Evolutionary conservation across 2,329 filamentous ascomycete species (phyloP).

Genomic region (Pseudofabraea citricarpa): DNA sequence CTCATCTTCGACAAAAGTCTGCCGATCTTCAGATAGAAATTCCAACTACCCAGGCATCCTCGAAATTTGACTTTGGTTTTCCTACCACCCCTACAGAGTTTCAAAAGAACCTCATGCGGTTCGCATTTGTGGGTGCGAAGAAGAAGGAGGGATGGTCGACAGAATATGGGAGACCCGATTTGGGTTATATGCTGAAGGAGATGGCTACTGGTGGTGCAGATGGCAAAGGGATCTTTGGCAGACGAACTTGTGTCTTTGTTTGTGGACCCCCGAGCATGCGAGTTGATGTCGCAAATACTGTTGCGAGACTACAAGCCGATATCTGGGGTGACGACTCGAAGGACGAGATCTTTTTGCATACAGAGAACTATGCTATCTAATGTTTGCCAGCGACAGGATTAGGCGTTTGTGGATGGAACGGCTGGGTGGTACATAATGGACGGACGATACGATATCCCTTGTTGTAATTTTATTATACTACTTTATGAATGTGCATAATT

Average conservation of each 20-base stretch:
- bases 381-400: background rate
- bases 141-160: conserved; percentile 81
- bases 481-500: too few relatives aligned
- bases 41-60: conserved; percentile 8
- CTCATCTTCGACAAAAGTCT: conserved; percentile 15
- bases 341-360: conserved; percentile 91
- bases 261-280: conserved; percentile 87
- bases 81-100: conserved; percentile 80
- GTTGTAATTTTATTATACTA: background rate
- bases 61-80: conserved; percentile 74
- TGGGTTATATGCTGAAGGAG: conserved; percentile 80
- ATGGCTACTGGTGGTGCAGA: conserved; percentile 69
- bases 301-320: conserved; percentile 74
- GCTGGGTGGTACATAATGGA: background rate
- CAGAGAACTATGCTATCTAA: conserved; percentile 88
- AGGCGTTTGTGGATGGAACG: background rate
- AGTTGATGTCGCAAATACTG: conserved; percentile 79
- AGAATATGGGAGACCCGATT: conserved; percentile 85
- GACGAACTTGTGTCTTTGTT: conserved; percentile 84
- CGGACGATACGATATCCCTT: background rate
- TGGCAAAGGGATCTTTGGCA: conserved; percentile 66
- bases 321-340: conserved; percentile 75
- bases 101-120: conserved; percentile 85
- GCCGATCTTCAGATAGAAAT: conserved; percentile 20
- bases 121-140: conserved; percentile 71